Percentiles rank a stretch among this genome's conserved stretches.
These are phyloP conservation scores for Histomonas meleagridis DNA, from an alignment of 208 protist genomes.

Conservation along the genomic window DNA sequence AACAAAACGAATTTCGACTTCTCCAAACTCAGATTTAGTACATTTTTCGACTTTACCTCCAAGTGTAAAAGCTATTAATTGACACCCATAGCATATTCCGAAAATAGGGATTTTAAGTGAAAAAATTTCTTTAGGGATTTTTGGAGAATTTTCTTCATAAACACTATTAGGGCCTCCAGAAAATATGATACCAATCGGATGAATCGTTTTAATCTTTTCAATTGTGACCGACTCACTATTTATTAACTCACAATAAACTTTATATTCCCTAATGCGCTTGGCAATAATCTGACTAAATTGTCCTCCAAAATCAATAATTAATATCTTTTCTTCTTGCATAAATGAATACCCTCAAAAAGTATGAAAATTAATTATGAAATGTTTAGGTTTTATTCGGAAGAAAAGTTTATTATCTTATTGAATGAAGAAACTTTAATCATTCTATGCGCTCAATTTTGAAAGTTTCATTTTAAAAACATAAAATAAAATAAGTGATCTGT, in stretches of 20 bases:
- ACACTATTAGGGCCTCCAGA: conserved; percentile 74
- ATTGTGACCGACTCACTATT: conserved; percentile 55
- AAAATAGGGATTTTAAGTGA: conserved; percentile 64
- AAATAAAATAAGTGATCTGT: no score
- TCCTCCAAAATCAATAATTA: conserved; percentile 74
- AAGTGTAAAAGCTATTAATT: conserved; percentile 11
- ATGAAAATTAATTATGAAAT: no score
- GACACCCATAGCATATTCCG: conserved; percentile 88
- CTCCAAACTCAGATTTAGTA: background rate
- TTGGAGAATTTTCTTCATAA: conserved; percentile 67
- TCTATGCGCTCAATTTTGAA: no score
- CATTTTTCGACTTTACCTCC: conserved; percentile 3
- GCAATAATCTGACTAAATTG: conserved; percentile 87
- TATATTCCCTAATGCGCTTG: conserved; percentile 75
- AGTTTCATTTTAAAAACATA: no score
- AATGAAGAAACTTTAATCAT: no score
- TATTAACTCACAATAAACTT: conserved; percentile 73
- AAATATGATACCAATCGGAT: conserved; percentile 65
- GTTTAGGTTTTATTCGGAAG: no score
- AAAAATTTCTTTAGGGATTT: conserved; percentile 49
- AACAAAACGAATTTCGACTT: background rate
- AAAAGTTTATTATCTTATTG: no score
- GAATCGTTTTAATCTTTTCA: background rate
- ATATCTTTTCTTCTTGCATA: no score
- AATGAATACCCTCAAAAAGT: no score